Evolutionary conservation across 495 filamentous ascomycete species (phyloP).

Genomic region (Penicillium atrosanguineum): DNA sequence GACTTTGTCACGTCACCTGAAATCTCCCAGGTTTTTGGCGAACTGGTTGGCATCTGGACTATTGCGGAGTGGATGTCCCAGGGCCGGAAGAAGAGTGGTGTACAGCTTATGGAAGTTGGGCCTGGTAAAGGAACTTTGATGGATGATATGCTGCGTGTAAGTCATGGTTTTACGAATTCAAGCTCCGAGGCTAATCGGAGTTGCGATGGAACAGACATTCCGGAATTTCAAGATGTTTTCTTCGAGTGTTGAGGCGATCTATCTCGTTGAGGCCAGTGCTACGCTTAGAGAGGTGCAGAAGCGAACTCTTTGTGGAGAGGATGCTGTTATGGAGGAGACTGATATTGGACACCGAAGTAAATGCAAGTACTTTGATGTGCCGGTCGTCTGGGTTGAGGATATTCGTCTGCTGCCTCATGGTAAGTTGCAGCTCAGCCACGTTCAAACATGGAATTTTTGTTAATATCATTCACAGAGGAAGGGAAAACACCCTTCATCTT

Average conservation of each 20-base stretch:
- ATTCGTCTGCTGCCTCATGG: conserved; percentile 76
- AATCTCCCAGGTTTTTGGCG: conserved; percentile 95
- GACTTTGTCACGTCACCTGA: conserved; percentile 97
- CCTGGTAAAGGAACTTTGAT: conserved; percentile 94
- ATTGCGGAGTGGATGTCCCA: conserved; percentile 95
- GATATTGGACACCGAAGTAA: conserved; percentile 72
- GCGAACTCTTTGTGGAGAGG: conserved; percentile 75
- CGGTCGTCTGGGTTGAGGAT: conserved; percentile 88
- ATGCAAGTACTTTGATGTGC: conserved; percentile 69
- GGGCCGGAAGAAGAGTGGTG: conserved; percentile 63
- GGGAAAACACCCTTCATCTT: conserved; percentile 84
- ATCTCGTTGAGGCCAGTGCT: conserved; percentile 85
- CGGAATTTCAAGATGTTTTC: conserved; percentile 76
- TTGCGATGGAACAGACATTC: conserved; percentile 61
- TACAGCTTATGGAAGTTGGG: conserved; percentile 89
- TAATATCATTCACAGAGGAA: conserved; percentile 28
- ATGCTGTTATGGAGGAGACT: conserved; percentile 62
- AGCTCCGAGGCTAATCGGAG: background rate
- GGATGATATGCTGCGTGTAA: conserved; percentile 90
- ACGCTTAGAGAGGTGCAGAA: conserved; percentile 74
- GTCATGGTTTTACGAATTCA: conserved; percentile 10
- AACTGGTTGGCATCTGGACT: conserved; percentile 90
- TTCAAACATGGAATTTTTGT: background rate
- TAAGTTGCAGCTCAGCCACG: conserved; percentile 27
- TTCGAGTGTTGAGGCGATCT: conserved; percentile 75